Evolutionary conservation across 2,329 filamentous ascomycete species (phyloP).

Genomic region (Grosmannia clavigera): DNA sequence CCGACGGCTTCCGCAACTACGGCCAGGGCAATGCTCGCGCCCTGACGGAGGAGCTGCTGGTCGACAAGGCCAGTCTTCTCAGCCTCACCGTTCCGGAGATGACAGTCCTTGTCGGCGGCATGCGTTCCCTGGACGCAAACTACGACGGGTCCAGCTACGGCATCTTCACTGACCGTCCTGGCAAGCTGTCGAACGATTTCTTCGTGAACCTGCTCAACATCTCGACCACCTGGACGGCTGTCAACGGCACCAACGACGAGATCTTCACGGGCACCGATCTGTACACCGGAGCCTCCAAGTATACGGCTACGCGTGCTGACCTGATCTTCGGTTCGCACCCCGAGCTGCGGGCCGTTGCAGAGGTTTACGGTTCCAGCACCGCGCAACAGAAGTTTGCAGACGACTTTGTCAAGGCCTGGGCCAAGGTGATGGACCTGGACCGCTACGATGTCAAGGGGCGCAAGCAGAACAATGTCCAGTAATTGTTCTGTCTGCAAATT

Average conservation of each 20-base stretch:
- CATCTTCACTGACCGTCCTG: conserved; percentile 55
- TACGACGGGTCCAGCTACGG: conserved; percentile 56
- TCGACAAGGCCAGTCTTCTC: conserved; percentile 60
- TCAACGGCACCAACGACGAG: conserved; percentile 37
- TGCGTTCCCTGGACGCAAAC: conserved; percentile 58
- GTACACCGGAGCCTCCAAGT: conserved; percentile 53
- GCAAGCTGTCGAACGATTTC: conserved; percentile 66
- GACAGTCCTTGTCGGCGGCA: conserved; percentile 57
- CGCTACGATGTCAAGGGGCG: conserved; percentile 40
- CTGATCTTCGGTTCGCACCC: conserved; percentile 61
- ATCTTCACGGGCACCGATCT: conserved; percentile 51
- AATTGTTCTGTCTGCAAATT: neutral
- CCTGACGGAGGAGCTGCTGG: conserved; percentile 54
- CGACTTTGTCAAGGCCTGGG: conserved; percentile 61
- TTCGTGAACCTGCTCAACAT: conserved; percentile 68
- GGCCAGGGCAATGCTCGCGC: conserved; percentile 49
- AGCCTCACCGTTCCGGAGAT: conserved; percentile 59
- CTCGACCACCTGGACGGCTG: conserved; percentile 50
- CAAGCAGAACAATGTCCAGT: conserved; percentile 1
- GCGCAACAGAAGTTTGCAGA: conserved; percentile 50
- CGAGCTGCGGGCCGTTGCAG: conserved; percentile 57
- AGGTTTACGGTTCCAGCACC: conserved; percentile 54
- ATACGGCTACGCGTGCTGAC: conserved; percentile 55
- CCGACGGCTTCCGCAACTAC: conserved; percentile 72
- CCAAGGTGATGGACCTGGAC: conserved; percentile 64